Base-by-base conservation (phyloP, 164 flowering plant genomes). In the Berberis thunbergii region DNA sequence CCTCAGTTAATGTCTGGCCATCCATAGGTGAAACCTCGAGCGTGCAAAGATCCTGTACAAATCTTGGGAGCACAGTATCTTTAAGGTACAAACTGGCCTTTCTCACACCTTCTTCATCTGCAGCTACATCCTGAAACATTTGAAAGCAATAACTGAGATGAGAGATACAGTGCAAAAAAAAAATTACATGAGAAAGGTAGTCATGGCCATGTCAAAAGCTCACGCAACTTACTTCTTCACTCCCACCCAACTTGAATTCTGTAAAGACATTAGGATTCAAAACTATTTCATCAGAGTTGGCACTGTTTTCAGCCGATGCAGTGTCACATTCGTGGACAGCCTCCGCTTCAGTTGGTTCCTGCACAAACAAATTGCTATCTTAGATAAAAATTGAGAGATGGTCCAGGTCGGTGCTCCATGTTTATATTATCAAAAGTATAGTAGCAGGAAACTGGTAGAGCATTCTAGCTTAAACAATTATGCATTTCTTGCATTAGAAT, bases 1-100 rank as follows among this genome's bases (percentile, higher is more conserved):
- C 97, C 75, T 95, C 99, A 68, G 96, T 91, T 64, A 95, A 74
- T 58, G 99, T 91, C 70, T 91, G 98, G 43, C 99, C 99, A 79
- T 95, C 99, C 99, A 95, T 95, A 2, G 99, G 99, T 43, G 99
- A 89, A 67, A 89, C 98, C 80, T 95, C 99, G 72, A 95, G 92
- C 0, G 95, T 73, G 79, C 89, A 84, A 74, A 95, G 95, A 83
- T 95, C 99, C 72, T 91, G 81, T 43, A 88, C 77, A 65, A 91
- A 91, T 73, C 91, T 95, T 41, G 99, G 97, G 60, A 95, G 80
- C 58, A 89, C 91, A 54, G 76, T 82, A 70, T 91, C 84, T 61
- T 71, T 74, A 62, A 95, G 97, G 73, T 84, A 84, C 10, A 65
- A 65, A 73, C 92, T 82, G 60, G 73, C 96, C 74, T 87, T 85